Base-by-base conservation (phyloP, 345 rosid species). In the Cardamine resedifolia region DNA sequence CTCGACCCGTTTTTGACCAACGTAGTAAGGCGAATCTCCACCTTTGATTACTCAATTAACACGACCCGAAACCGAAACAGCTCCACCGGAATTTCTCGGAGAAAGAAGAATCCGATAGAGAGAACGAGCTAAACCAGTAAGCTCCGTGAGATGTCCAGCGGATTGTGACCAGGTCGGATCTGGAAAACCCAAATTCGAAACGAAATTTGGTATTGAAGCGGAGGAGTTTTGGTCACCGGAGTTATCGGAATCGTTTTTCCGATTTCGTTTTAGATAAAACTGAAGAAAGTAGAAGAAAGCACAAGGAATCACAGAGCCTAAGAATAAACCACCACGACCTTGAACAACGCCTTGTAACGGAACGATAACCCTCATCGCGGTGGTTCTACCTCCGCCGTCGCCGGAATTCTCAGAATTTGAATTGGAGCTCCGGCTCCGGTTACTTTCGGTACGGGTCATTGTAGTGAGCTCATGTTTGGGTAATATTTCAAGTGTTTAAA, bases 341-440 rank as follows among this genome's bases (percentile, higher is more conserved):
- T 94, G 98, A 55, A 91, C 97, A 19, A 94, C 82, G 2, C 97
- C 98, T 67, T 94, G 98, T 59, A 94, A 78, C 2, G 98, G 98
- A 44, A 94, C 96, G 26, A 94, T 91, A 26, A 94, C 83, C 71
- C 97, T 88, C 98, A 94, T 94, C 81, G 83, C 97, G 27, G 95
- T 81, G 34, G 88, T 85, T 36, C 90, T 80, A 15, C 81, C 44
- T 12, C 44, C 62, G 7, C 50, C n/a, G 39, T 66, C 61, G 6
- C 81, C 52, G 63, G 50, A 45, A n/a, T 73, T 23, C 33, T 77
- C 76, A 20, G 81, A 71, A n/a, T 83, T 83, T 52, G 79, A 65
- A 61, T 81, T 79, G 76, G 84, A 52, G 70, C 57, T 72, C 63
- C 64, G 86, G 74, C 45, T 62, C 68, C 76, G 69, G 72, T 27